Percentiles rank a stretch among this genome's conserved stretches.
Conservation (phyloP, 306 rosid genomes). For the Lathyrus sativus region DNA sequence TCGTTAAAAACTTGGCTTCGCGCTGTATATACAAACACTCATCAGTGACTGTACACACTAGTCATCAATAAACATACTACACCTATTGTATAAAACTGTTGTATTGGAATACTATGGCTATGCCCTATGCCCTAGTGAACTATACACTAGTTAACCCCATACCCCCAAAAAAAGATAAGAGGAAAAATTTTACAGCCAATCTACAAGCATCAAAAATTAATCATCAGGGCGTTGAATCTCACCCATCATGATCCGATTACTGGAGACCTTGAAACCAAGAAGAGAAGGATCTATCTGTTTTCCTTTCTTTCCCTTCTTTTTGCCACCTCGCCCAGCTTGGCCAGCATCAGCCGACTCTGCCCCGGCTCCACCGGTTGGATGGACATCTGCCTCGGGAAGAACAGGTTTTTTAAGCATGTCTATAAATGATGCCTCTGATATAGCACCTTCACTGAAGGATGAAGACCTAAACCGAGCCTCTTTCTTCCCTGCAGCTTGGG, state of each 20-base stretch:
- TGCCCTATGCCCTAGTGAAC: constrained; percentile 44
- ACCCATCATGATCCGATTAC: constrained; percentile 78
- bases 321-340: constrained; percentile 58
- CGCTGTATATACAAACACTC: constrained; percentile 55
- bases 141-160: constrained; percentile 45
- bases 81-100: constrained; percentile 36
- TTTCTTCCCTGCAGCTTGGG: constrained; percentile 52
- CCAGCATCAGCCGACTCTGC: constrained; percentile 51
- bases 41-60: constrained; percentile 43
- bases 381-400: constrained; percentile 53
- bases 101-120: constrained; percentile 36
- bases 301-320: constrained; percentile 81
- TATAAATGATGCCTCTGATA: constrained; percentile 68
- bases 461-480: constrained; percentile 57
- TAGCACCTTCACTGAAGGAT: constrained; percentile 58
- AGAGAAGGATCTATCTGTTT: constrained; percentile 78
- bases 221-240: constrained; percentile 74
- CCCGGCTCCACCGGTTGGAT: constrained; percentile 41
- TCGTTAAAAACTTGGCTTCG: constrained; percentile 39
- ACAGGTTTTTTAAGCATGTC: constrained; percentile 69
- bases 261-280: constrained; percentile 73
- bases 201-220: constrained; percentile 37
- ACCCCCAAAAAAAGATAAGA: background rate
- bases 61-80: constrained; percentile 30
- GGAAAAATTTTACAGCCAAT: constrained; percentile 33